Evolutionary conservation across 192 early-diverging fungal genomes (phyloP).

Genomic region (Geranomyces variabilis): DNA sequence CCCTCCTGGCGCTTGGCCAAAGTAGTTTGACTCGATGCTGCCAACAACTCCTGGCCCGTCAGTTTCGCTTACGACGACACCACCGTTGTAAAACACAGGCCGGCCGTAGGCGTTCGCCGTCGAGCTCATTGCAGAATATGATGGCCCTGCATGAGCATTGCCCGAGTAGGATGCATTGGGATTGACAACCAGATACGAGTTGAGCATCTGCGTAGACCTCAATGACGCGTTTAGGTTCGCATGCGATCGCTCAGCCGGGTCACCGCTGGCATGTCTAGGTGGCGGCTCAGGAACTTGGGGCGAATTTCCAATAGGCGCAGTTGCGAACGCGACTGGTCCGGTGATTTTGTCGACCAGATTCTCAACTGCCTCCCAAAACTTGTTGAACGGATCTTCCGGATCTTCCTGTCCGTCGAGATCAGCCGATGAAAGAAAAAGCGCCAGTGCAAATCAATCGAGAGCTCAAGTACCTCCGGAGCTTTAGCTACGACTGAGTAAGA

Average conservation of each 20-base stretch:
- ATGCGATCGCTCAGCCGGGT: background rate
- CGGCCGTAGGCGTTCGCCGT: background rate
- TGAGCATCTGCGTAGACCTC: conserved; percentile 37
- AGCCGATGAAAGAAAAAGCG: too few relatives aligned
- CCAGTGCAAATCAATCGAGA: background rate
- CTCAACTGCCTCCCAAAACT: conserved; percentile 79
- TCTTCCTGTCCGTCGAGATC: conserved; percentile 46
- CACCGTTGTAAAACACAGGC: conserved; percentile 25
- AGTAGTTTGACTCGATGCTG: conserved; percentile 36
- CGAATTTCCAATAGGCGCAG: conserved; percentile 32
- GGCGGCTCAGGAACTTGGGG: conserved; percentile 15
- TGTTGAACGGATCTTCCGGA: conserved; percentile 80
- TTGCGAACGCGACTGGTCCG: conserved; percentile 39
- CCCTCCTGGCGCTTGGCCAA: conserved; percentile 10
- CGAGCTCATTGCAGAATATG: background rate
- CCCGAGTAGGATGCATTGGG: background rate
- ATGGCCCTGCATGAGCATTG: background rate
- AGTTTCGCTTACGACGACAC: conserved; percentile 2
- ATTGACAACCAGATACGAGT: conserved; percentile 50
- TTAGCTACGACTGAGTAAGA: conserved; percentile 16
- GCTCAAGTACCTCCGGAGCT: background rate
- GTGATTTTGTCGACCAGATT: conserved; percentile 68
- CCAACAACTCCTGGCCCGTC: background rate
- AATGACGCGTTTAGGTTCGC: conserved; percentile 22
- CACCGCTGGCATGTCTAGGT: background rate